Conservation (phyloP, 495 filamentous ascomycete genomes). For the Neurospora sp. region DNA sequence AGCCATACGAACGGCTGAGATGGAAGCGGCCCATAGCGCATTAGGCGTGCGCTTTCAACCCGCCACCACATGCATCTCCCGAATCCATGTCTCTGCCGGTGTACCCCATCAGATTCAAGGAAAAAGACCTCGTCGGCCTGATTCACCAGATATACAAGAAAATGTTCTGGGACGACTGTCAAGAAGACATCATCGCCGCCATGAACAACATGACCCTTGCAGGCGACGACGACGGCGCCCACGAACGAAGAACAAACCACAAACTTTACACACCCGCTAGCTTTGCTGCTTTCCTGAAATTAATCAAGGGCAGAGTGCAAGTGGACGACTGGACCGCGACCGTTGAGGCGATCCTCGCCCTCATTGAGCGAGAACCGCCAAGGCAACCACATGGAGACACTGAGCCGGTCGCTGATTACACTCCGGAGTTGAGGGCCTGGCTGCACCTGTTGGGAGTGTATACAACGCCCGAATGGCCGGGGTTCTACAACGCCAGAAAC, state of each 20-base stretch:
- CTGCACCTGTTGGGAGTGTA: neutral
- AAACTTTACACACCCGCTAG: neutral
- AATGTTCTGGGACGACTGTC: slow-evolving; percentile 2
- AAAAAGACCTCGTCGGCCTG: neutral
- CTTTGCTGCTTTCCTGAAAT: neutral
- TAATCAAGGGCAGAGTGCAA: neutral
- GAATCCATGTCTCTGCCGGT: neutral
- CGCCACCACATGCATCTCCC: neutral
- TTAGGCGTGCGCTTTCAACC: slow-evolving; percentile 6
- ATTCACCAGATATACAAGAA: neutral
- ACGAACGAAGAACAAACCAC: neutral
- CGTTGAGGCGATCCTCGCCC: neutral
- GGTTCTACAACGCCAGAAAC: neutral
- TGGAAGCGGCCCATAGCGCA: slow-evolving; percentile 5
- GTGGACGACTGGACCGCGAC: neutral
- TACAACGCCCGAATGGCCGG: neutral
- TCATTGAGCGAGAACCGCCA: neutral
- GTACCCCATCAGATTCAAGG: neutral
- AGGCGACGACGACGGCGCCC: neutral
- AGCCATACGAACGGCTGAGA: neutral
- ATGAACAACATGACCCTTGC: rapidly evolving
- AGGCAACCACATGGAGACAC: neutral
- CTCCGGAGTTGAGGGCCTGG: neutral
- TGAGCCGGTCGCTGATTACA: neutral
- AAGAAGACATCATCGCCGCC: neutral